Percentiles rank a stretch among this genome's conserved stretches.
These are phyloP conservation scores for Cercospora nicotianae DNA, from an alignment of 2,329 filamentous ascomycete genomes.

Conservation along the genomic window DNA sequence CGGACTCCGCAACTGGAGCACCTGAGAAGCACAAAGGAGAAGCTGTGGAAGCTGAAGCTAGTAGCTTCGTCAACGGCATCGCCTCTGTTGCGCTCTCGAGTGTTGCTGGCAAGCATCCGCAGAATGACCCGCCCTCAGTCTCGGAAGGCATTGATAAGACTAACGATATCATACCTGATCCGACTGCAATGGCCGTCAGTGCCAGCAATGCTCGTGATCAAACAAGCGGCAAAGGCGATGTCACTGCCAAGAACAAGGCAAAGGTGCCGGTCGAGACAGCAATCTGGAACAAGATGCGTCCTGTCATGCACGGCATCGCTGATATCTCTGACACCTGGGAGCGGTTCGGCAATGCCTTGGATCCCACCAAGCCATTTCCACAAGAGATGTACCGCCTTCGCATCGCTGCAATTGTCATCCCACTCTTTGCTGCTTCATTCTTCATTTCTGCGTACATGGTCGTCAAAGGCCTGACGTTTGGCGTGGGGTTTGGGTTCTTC, in stretches of 20 bases:
- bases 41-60: conserved; percentile 78
- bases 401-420: conserved; percentile 48
- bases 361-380: conserved; percentile 52
- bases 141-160: conserved; percentile 44
- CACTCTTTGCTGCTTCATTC: conserved; percentile 45
- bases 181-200: conserved; percentile 55
- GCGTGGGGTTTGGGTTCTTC: conserved; percentile 74
- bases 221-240: conserved; percentile 48
- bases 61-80: conserved; percentile 74
- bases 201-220: conserved; percentile 57
- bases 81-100: conserved; percentile 71
- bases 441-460: conserved; percentile 54
- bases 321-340: conserved; percentile 64
- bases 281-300: conserved; percentile 74
- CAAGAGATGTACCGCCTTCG: conserved; percentile 47
- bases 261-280: conserved; percentile 74
- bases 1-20: conserved; percentile 76
- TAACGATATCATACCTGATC: conserved; percentile 61
- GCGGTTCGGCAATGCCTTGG: conserved; percentile 59
- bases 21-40: conserved; percentile 82
- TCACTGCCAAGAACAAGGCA: conserved; percentile 66
- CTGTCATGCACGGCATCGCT: conserved; percentile 66
- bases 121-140: conserved; percentile 56
- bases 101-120: conserved; percentile 74
- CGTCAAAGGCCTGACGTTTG: conserved; percentile 64